Base-by-base conservation (phyloP, 495 filamentous ascomycete genomes). In the Xylaria telfairii region DNA sequence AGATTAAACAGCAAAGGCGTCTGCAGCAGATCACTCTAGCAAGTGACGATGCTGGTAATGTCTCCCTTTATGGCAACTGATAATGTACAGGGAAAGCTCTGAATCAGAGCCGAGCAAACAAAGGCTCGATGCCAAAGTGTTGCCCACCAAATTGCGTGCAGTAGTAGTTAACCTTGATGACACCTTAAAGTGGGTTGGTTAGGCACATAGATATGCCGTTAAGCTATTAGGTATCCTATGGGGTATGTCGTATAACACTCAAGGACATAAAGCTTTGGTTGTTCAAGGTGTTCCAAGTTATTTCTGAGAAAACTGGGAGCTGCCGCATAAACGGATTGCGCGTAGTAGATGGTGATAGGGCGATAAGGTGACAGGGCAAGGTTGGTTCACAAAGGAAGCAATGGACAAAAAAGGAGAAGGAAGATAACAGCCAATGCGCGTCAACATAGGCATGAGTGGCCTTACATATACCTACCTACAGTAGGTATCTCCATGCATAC, bases 371-470 rank as follows among this genome's bases (percentile, higher is more conserved):
- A 21, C 24, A 13, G 60, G 17, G 60, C 4, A 6, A 26, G 7
- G 62, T n/a, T 51, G 62, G 30, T n/a, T 65, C 21, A 65, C 62
- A 65, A 65, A 65, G 62, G 13, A 51, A 21, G 42, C 28, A 32
- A 24, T 4, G 46, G 44, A 51, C 62, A 65, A 51, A 37, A 41
- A 5, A n/a, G 12, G 28, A n/a, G 15, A n/a, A 26, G 34, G 59
- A 21, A 19, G 42, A 41, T 26, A n/a, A n/a, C n/a, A n/a, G n/a
- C n/a, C n/a, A n/a, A n/a, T n/a, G n/a, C n/a, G n/a, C n/a, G n/a
- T n/a, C n/a, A n/a, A n/a, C n/a, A n/a, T n/a, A n/a, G n/a, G n/a
- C n/a, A n/a, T n/a, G n/a, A n/a, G n/a, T n/a, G n/a, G n/a, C n/a
- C n/a, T n/a, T 37, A 37, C 34, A 37, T 37, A 37, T 37, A 37